A percentile compares a stretch with the other conserved stretches of the same genome.
Conservation (phyloP, 371 early-diverging fungal genomes). For the Saksenaea oblongispora region DNA sequence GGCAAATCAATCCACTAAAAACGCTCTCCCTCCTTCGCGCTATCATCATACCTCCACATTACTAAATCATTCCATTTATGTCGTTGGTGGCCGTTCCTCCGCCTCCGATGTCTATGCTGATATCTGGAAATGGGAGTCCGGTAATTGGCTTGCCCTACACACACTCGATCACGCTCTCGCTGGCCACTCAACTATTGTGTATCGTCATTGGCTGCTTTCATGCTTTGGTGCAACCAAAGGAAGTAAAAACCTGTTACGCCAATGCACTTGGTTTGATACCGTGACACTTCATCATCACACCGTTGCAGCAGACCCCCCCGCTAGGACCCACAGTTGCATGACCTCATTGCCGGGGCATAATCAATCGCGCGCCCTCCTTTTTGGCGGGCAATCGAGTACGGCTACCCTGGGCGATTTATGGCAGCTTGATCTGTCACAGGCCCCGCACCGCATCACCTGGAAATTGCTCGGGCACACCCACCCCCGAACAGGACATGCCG, state of each 20-base stretch:
- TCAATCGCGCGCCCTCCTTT: constrained; percentile 9
- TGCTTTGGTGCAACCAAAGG: constrained; percentile 21
- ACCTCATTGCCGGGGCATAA: not conserved
- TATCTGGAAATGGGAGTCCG: constrained; percentile 10
- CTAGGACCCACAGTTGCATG: constrained; percentile 20
- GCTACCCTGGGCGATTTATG: constrained; percentile 21
- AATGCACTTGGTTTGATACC: constrained; percentile 18
- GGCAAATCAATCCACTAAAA: not conserved
- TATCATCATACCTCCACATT: constrained; percentile 16
- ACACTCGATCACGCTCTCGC: not conserved
- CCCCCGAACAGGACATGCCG: constrained; percentile 6
- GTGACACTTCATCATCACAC: not conserved
- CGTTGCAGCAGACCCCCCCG: constrained; percentile 7
- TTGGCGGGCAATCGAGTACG: constrained; percentile 17
- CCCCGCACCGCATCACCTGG: constrained; percentile 17
- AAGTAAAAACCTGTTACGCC: not conserved
- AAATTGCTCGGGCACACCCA: not conserved
- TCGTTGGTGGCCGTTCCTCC: constrained; percentile 11
- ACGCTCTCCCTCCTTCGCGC: constrained; percentile 7
- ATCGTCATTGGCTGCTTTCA: constrained; percentile 22
- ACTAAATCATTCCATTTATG: not conserved
- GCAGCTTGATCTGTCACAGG: constrained; percentile 15
- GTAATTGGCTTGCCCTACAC: constrained; percentile 3
- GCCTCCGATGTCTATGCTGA: not conserved
- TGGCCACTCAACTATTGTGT: constrained; percentile 21